Base-by-base conservation (phyloP, 257 asterid genomes). In the Solanum etuberosum region DNA sequence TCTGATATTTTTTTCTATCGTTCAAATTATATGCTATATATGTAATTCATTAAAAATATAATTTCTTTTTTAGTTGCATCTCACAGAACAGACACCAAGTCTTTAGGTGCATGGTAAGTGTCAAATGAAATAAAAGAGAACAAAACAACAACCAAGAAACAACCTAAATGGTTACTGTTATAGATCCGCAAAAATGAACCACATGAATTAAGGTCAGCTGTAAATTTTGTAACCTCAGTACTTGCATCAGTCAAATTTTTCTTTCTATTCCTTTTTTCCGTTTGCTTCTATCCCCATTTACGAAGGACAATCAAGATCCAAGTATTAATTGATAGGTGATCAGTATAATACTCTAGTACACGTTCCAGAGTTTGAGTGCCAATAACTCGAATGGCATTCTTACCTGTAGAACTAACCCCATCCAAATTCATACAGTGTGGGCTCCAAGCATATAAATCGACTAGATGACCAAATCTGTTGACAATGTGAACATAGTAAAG, bases 401-500 rank as follows among this genome's bases (percentile, higher is more conserved):
- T 90, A 95, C 98, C 98, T 91, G 95, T 86, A 37, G 96, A 84
- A 88, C 92, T 90, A 87, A 87, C 85, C 37, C 93, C 94, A 38
- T 95, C 98, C 70, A 88, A 86, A 87, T 92, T 91, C 83, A 88
- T 89, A 85, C 97, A 94, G 89, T 95, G 98, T 86, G 98, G 95
- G 88, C 91, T 94, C 98, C 98, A 95, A 32, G 98, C 91, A 90
- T 91, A 94, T 94, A 93, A 90, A 88, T 95, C 97, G 85, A 94
- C 92, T 92, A 95, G 87, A 89, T 90, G 92, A 84, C 94, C 94
- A 89, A 63, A 78, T 86, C 98, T 95, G 94, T 90, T 82, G 70
- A 85, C 68, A 40, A 81, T 80, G 85, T 48, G 85, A 80, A 46
- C 31, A 46, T 40, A 67, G 86, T 31, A 87, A 90, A 86, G 18